phyloP scores from a whole-genome alignment of 2,329 filamentous ascomycete genomes.

The Talaromyces sp. region DNA sequence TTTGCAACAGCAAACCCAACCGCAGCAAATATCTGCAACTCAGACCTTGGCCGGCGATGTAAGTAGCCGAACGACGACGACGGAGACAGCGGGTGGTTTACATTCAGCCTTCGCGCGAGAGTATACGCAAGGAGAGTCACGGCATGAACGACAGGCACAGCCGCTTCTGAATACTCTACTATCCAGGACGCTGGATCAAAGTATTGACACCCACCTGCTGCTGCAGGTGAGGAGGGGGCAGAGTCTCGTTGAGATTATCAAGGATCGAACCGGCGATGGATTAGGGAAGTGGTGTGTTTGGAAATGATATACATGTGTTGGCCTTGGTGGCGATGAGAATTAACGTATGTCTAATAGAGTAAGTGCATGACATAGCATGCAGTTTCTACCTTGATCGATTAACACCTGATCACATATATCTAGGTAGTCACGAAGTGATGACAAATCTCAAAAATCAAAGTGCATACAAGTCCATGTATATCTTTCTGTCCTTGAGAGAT shows the following conservation, averaged over 20 bases:
- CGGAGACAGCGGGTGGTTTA: conserved; percentile 4
- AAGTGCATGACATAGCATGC: neutral
- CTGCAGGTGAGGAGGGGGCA: conserved; percentile 28
- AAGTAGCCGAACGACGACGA: neutral
- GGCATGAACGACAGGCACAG: conserved; percentile 1
- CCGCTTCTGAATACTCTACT: conserved; percentile 31
- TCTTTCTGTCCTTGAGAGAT: neutral
- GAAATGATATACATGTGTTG: conserved; percentile 12
- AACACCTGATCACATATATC: neutral
- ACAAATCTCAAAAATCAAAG: neutral
- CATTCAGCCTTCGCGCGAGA: conserved; percentile 13
- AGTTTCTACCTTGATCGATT: neutral
- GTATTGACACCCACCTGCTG: conserved; percentile 39
- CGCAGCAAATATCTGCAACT: neutral
- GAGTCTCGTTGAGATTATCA: conserved; percentile 37
- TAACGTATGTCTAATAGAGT: neutral
- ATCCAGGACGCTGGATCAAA: conserved; percentile 37
- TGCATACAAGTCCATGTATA: neutral
- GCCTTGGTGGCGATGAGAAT: no score
- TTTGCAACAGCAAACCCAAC: neutral
- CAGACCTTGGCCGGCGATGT: neutral
- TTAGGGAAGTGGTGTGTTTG: conserved; percentile 38
- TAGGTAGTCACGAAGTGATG: neutral
- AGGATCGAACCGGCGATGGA: conserved; percentile 35
- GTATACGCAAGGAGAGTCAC: neutral